Conservation (phyloP, 805 yeast genomes). For the Clavispora asparagi region DNA sequence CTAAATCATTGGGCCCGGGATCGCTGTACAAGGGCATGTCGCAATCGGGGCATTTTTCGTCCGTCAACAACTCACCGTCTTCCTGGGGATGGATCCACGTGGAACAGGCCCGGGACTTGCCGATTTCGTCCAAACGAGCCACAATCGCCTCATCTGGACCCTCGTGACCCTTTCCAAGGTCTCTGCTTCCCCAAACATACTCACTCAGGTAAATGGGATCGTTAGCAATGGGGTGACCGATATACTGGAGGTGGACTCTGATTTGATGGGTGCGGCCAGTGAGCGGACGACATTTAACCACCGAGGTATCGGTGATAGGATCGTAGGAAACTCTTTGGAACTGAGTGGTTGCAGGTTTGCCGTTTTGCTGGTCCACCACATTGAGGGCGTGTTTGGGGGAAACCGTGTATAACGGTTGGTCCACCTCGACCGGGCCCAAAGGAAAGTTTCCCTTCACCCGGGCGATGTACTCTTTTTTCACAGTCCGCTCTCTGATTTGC, state of each 20-base stretch:
- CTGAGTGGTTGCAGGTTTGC: slow-evolving; percentile 69
- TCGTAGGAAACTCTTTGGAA: slow-evolving; percentile 69
- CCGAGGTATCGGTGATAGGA: slow-evolving; percentile 46
- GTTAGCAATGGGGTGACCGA: slow-evolving; percentile 89
- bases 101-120: slow-evolving; percentile 63
- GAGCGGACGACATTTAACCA: slow-evolving; percentile 78
- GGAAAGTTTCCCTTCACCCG: slow-evolving; percentile 88
- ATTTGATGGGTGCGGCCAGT: slow-evolving; percentile 97
- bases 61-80: slow-evolving; percentile 64
- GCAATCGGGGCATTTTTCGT: slow-evolving; percentile 60
- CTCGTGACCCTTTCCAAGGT: slow-evolving; percentile 57
- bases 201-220: slow-evolving; percentile 87
- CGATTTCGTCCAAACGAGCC: slow-evolving; percentile 52
- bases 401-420: slow-evolving; percentile 61
- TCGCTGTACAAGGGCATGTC: slow-evolving; percentile 70
- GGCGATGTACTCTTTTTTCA: slow-evolving; percentile 80
- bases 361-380: slow-evolving; percentile 42
- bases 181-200: slow-evolving; percentile 67
- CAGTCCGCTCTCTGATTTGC: slow-evolving; percentile 68
- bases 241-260: slow-evolving; percentile 81
- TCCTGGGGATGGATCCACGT: slow-evolving; percentile 60
- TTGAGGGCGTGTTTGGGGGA: slow-evolving; percentile 73
- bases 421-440: slow-evolving; percentile 44
- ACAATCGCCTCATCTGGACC: slow-evolving; percentile 47
- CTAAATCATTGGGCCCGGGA: slow-evolving; percentile 85